phyloP scores from a whole-genome alignment of 768 basidiomycete species.

The Scleroderma citrinum region DNA sequence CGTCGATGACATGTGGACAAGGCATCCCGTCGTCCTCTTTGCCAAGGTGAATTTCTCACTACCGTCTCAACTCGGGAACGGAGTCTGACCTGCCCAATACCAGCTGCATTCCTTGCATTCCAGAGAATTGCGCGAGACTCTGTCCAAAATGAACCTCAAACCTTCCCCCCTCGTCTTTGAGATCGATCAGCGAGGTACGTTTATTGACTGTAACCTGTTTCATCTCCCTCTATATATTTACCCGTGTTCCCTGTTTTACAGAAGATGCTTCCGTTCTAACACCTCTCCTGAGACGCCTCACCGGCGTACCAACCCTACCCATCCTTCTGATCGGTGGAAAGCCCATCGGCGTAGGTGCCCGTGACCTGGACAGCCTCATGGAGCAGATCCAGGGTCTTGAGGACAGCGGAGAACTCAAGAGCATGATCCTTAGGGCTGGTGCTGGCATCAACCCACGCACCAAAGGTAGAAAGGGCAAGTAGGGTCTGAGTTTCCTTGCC shows the following conservation, averaged over 20 bases:
- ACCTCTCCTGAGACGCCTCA: conserved; percentile 59
- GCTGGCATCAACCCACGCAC: conserved; percentile 49
- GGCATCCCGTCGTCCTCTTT: conserved; percentile 71
- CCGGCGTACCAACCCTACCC: conserved; percentile 49
- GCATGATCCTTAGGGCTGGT: conserved; percentile 49
- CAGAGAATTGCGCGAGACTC: conserved; percentile 58
- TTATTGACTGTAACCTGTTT: not conserved
- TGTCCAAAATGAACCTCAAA: conserved; percentile 49
- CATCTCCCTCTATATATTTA: not conserved
- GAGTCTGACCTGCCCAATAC: conserved; percentile 3
- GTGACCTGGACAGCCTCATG: conserved; percentile 23
- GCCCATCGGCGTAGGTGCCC: conserved; percentile 36
- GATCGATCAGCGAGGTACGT: conserved; percentile 52
- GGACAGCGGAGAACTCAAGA: conserved; percentile 45
- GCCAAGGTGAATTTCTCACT: conserved; percentile 46
- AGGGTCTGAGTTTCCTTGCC: no score
- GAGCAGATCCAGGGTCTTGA: conserved; percentile 47
- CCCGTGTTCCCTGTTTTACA: conserved; percentile 5
- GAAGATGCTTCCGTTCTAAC: conserved; percentile 61
- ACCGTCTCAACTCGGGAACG: not conserved
- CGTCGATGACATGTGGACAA: conserved; percentile 62
- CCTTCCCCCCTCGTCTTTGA: conserved; percentile 66
- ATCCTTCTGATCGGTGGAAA: conserved; percentile 65
- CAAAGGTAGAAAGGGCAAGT: conserved; percentile 38
- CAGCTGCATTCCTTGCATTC: conserved; percentile 61